Evolutionary conservation across 805 yeast species (phyloP).

Genomic region (Teunomyces lycoperdinae): DNA sequence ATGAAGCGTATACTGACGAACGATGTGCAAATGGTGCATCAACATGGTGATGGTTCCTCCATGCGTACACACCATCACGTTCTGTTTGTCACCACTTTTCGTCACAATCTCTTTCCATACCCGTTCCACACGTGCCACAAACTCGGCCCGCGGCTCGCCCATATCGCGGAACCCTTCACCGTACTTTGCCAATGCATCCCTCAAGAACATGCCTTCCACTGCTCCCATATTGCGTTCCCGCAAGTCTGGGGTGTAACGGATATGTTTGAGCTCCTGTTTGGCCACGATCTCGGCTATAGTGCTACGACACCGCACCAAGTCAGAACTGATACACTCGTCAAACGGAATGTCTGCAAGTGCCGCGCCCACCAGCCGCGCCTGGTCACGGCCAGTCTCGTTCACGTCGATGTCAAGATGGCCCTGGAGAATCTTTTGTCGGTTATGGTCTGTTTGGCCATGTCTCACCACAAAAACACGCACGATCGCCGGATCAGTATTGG

Average conservation of each 20-base stretch:
- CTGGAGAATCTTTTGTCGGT: slow-evolving; percentile 65
- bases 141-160: slow-evolving; percentile 56
- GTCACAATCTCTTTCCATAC: slow-evolving; percentile 46
- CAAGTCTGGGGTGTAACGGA: slow-evolving; percentile 39
- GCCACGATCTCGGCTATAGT: slow-evolving; percentile 48
- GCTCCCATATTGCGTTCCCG: slow-evolving; percentile 78
- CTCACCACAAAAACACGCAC: slow-evolving; percentile 61
- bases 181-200: slow-evolving; percentile 60
- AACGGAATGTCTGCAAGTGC: slow-evolving; percentile 37
- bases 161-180: slow-evolving; percentile 59
- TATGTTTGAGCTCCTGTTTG: slow-evolving; percentile 16
- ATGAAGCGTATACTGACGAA: slow-evolving; percentile 34
- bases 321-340: slow-evolving; percentile 52
- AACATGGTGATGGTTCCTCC: slow-evolving; percentile 77
- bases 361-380: slow-evolving; percentile 56
- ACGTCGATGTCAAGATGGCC: slow-evolving; percentile 72
- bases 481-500: slow-evolving; percentile 10
- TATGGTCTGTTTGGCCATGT: slow-evolving; percentile 84
- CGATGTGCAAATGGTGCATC: slow-evolving; percentile 47
- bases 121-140: slow-evolving; percentile 46
- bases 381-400: slow-evolving; percentile 58
- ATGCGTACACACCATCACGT: slow-evolving; percentile 67
- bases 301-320: slow-evolving; percentile 56
- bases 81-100: slow-evolving; percentile 35
- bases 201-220: slow-evolving; percentile 70